These are phyloP conservation scores for Tuber microsphaerosporum DNA, from an alignment of 495 filamentous ascomycete species.

Conservation along the genomic window DNA sequence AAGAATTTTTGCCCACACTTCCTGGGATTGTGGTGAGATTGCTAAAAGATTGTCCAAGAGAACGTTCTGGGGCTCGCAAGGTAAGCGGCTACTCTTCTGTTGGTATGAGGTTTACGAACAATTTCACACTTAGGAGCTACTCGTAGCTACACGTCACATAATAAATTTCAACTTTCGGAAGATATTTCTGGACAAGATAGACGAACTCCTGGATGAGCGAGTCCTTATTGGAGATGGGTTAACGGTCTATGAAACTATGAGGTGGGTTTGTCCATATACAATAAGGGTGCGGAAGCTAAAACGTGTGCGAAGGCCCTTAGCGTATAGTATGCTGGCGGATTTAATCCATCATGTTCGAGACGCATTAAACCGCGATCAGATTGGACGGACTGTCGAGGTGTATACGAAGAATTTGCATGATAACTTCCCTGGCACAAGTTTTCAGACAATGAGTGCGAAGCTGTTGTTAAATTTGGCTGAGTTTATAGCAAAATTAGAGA, in stretches of 20 bases:
- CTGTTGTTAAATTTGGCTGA: conserved; percentile 95
- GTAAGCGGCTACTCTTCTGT: conserved; percentile 9
- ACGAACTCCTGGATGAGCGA: conserved; percentile 86
- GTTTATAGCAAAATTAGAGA: conserved; percentile 80
- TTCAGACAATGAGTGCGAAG: conserved; percentile 99
- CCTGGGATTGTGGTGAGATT: conserved; percentile 88
- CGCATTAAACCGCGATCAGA: conserved; percentile 72
- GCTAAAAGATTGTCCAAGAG: conserved; percentile 85
- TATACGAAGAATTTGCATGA: conserved; percentile 96
- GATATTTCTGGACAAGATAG: conserved; percentile 90
- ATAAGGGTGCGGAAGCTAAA: background rate
- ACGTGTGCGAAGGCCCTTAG: conserved; percentile 57
- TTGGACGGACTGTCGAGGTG: conserved; percentile 87
- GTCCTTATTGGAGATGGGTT: conserved; percentile 92
- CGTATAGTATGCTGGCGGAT: conserved; percentile 97
- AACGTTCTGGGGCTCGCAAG: conserved; percentile 87
- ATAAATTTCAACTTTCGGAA: conserved; percentile 98
- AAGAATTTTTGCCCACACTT: conserved; percentile 79
- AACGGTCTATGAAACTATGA: conserved; percentile 93
- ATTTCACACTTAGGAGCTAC: conserved; percentile 53
- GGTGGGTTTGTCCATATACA: conserved; percentile 17
- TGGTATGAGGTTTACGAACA: conserved; percentile 12
- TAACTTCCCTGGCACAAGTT: conserved; percentile 93
- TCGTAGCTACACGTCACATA: conserved; percentile 95
- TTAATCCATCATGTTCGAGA: conserved; percentile 96